Evolutionary conservation across 1,284 basidiomycete species (phyloP), one percentile per base, ranked within the genome.

Genomic region (Ustilago hordei): DNA sequence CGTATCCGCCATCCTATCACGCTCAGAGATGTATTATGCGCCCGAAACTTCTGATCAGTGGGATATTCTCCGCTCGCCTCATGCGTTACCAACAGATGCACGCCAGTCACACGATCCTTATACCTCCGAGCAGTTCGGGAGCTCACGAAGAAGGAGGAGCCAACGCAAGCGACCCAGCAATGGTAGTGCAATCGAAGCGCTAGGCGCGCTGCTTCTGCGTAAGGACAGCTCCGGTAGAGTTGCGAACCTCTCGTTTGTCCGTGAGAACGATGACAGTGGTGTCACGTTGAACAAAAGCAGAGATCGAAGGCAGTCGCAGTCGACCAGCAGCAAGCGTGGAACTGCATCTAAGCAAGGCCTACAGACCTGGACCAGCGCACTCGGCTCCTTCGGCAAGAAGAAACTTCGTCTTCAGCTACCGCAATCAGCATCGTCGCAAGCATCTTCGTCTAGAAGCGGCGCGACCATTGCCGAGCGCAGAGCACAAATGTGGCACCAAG

Each of bases 171-270:
- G 61, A 8, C 68, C 69, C 6, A 79, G 80, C 59, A 85, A 80
- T 41, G 83, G 84, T 23, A 83, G 81, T 54, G 84, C 84, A 4
- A 63, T 85, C 17, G 84, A 85, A 43, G 84, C 84, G 1, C 73
- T 85, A 11, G 80, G 82, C 9, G 79, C 84, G 0, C 61, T 85
- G 1, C 65, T 85, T 7, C 64, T 85, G 45, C 75, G 73, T 7
- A 75, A 74, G 34, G 81, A 83, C 47, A 81, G 75, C 19, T 77
- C 67, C 2, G 83, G 81, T 8, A 60, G 76, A 35, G 76, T 81
- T 2, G 71, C 81, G 3, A 73, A 57, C 35, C 71, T 85, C 11
- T 81, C 79, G 53, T 76, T 80, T 38, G 69, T 57, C 38, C 56
- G 58, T 12, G 52, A 38, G 13, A 41, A 48, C 3, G 38, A 45